These are phyloP conservation scores for Lentinula guzmanii DNA, from an alignment of 768 basidiomycete genomes.

Conservation along the genomic window DNA sequence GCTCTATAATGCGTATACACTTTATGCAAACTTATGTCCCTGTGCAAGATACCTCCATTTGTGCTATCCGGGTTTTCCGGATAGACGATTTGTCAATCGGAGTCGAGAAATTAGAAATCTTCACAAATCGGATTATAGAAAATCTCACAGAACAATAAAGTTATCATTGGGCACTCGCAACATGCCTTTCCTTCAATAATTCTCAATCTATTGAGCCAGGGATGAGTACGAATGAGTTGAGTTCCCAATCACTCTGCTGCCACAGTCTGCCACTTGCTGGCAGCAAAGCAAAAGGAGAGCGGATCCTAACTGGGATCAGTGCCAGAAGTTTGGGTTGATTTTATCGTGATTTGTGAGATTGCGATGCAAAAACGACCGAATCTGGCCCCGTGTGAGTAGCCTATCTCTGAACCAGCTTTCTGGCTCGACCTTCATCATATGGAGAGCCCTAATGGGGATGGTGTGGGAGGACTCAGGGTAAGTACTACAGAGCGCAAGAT, in stretches of 20 bases:
- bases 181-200: too few species aligned
- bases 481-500: too few species aligned
- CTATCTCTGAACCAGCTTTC: not conserved
- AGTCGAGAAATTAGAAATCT: not conserved
- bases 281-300: not conserved
- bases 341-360: constrained; percentile 2
- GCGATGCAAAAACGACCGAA: not conserved
- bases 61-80: not conserved
- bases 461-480: not conserved
- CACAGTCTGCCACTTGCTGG: not conserved
- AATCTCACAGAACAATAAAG: not conserved
- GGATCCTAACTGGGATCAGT: not conserved
- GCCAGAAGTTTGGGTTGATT: not conserved
- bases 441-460: not conserved
- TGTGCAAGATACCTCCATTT: not conserved
- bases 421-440: not conserved
- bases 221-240: too few species aligned
- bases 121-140: not conserved
- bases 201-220: too few species aligned
- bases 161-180: not conserved
- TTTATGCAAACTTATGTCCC: not conserved
- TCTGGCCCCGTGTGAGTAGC: not conserved
- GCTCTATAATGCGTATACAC: not conserved
- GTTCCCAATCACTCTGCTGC: too few species aligned
- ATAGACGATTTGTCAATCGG: not conserved